Percentiles rank a stretch among this genome's conserved stretches.
Conservation (phyloP, 2,329 filamentous ascomycete species). For the Colletotrichum sp. region DNA sequence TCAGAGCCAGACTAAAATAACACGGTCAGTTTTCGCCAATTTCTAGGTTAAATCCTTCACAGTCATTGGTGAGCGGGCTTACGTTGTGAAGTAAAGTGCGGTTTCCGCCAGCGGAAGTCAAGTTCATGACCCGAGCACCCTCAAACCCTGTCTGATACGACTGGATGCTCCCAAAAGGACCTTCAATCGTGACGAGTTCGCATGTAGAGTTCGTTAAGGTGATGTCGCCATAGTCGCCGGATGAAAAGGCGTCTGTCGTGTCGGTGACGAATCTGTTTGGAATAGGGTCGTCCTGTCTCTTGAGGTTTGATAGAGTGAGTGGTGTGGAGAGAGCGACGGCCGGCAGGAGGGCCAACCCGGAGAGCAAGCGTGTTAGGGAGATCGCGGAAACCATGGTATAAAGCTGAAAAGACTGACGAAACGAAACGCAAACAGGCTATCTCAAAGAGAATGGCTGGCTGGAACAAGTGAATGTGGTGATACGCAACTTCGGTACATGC, state of each 20-base stretch:
- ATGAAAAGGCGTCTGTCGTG: not conserved
- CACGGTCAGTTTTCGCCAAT: not conserved
- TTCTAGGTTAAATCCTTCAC: not conserved
- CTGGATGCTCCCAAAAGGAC: not conserved
- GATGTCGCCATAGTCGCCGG: not conserved
- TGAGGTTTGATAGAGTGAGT: not conserved
- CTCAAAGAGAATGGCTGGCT: not conserved
- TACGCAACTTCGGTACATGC: not conserved
- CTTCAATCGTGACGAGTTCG: not conserved
- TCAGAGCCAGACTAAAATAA: not conserved
- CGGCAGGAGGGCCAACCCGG: not conserved
- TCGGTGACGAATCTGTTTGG: not conserved
- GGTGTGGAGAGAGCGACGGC: not conserved
- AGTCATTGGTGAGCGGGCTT: not conserved
- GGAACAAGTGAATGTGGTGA: not conserved
- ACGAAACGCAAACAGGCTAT: not conserved
- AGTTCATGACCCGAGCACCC: not conserved
- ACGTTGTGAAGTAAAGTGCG: not conserved
- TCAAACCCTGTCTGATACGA: not conserved
- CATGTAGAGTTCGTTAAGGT: not conserved
- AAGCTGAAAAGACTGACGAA: not conserved
- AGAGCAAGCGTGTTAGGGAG: not conserved
- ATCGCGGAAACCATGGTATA: not conserved
- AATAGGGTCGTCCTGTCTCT: not conserved
- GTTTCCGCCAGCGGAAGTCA: not conserved